Base-by-base conservation (phyloP, 768 basidiomycete species). In the Nevesoporus exiguus region DNA sequence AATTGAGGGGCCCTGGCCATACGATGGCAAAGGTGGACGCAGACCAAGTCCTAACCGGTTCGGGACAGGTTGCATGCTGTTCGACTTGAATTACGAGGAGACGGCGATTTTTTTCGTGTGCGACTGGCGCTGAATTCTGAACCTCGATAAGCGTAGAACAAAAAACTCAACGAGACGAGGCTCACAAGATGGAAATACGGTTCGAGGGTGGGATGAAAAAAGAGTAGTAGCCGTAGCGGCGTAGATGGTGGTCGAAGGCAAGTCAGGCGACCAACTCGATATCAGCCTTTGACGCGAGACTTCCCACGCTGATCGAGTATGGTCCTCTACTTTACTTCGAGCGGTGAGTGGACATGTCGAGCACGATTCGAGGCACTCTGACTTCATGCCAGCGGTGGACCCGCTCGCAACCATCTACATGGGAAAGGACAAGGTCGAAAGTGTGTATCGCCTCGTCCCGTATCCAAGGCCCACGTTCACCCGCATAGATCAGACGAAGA, bases 341-440 rank as follows among this genome's bases (percentile, higher is more conserved):
- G 73, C 24, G 78, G 77, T 76, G 58, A 25, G 69, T 41, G 2
- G 24, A 17, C 1, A 2, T 7, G 3, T 13, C 6, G 29, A 7
- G 39, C 33, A 29, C 8, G 7, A 17, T n/a, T 6, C 0, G 2
- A 10, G 0, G 5, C 3, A 0, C 44, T 24, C 58, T 60, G 22
- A 56, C 29, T 22, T 5, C 1, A 2, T 27, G 2, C 3, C 58
- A 91, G 89, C 74, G 43, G 72, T 76, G 15, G 69, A 81, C 42
- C 90, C 92, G 2, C 75, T 89, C 1, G 84, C 77, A 8, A 81
- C 74, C 25, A 75, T 98, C 52, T 98, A 96, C 72, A 97, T 98
- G 94, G 94, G 96, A 27, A 85, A 84, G 67, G 96, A 99, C 80
- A 98, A 99, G 74, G 87, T 93, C 56, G 92, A 97, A 76, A 93